phyloP scores from a whole-genome alignment of 2,329 filamentous ascomycete genomes.

The Pseudogymnoascus verrucosus region DNA sequence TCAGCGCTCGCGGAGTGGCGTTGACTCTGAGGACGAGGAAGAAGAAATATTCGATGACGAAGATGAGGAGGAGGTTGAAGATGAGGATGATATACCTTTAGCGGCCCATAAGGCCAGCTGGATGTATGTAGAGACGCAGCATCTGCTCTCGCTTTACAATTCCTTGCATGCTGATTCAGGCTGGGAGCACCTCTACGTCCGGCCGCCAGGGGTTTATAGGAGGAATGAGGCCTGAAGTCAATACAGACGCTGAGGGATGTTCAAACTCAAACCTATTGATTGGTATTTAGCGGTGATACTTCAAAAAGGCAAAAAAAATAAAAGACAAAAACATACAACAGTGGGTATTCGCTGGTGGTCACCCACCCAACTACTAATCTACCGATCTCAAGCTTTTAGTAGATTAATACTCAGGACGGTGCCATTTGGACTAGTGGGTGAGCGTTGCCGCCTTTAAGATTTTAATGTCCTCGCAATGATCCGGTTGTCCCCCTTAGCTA shows the following conservation, averaged over 20 bases:
- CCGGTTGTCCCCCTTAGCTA: no score
- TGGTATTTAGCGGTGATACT: no score
- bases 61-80: background rate
- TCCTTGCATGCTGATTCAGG: background rate
- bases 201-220: background rate
- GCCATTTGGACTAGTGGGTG: no score
- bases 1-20: background rate
- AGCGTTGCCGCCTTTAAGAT: no score
- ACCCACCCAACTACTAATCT: no score
- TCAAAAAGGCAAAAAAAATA: no score
- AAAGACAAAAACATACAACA: no score
- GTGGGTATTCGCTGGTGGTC: no score
- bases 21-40: background rate
- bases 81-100: background rate
- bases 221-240: background rate
- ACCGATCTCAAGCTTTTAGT: no score
- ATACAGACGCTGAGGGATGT: background rate
- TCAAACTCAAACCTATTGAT: no score
- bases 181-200: background rate
- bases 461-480: no score
- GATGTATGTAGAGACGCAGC: background rate
- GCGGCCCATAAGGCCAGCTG: background rate
- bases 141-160: background rate
- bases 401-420: no score
- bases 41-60: background rate